Percentiles rank a stretch among this genome's conserved stretches.
Evolutionary conservation across 2,329 filamentous ascomycete species (phyloP).

Genomic region (Juglanconis sp.): DNA sequence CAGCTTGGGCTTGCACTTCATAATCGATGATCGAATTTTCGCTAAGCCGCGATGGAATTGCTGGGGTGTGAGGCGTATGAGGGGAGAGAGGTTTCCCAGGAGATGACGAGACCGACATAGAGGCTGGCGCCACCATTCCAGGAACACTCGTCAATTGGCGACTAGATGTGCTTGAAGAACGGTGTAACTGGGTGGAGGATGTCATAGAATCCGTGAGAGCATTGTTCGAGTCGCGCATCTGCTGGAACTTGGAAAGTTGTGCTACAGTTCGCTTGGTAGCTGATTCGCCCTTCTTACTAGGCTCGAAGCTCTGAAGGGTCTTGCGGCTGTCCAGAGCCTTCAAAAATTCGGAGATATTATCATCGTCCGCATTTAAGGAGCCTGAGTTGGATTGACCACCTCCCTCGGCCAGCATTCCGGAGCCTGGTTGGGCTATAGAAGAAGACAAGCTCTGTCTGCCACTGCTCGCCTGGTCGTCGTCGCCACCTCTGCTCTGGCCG

Average conservation of each 20-base stretch:
- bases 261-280: constrained; percentile 73
- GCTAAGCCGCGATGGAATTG: constrained; percentile 88
- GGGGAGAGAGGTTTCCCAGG: constrained; percentile 87
- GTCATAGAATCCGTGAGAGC: constrained; percentile 90
- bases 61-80: constrained; percentile 88
- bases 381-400: constrained; percentile 65
- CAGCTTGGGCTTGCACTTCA: constrained; percentile 28
- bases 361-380: constrained; percentile 72
- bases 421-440: constrained; percentile 69
- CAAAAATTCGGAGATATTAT: constrained; percentile 90
- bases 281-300: constrained; percentile 63
- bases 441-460: constrained; percentile 74
- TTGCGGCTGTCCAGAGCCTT: constrained; percentile 85
- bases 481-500: constrained; percentile 61
- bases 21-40: constrained; percentile 83
- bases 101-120: constrained; percentile 80
- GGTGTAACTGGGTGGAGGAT: constrained; percentile 79
- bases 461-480: constrained; percentile 76
- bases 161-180: constrained; percentile 73
- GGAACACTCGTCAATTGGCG: constrained; percentile 58
- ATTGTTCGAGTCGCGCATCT: constrained; percentile 85
- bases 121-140: constrained; percentile 68
- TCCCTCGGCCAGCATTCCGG: constrained; percentile 71
- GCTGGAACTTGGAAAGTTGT: constrained; percentile 79
- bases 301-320: constrained; percentile 77